Base-by-base conservation (phyloP, 139 green algal genomes). In the Edaphochlamys debaryana region DNA sequence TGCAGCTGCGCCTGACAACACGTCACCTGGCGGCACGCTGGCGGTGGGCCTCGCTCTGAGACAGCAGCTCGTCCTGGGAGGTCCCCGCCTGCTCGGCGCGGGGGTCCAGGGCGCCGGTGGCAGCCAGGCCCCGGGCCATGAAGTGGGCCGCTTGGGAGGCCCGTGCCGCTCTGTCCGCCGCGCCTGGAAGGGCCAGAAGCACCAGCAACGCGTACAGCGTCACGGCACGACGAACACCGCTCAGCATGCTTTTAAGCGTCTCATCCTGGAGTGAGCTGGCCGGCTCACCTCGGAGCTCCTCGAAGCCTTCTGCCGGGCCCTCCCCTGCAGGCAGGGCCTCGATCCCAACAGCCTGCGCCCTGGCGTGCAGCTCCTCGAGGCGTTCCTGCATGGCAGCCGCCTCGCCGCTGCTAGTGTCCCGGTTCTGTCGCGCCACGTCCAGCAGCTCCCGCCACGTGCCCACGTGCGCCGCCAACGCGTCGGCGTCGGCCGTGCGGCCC, bases 381-480 rank as follows among this genome's bases (percentile, higher is more conserved):
- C 76, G 42, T 0, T 32, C 20, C 20, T 30, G 41, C 63, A 82
- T 73, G 62, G 20, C 6, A 2, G 32, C 41, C 9, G 76, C 76
- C n/a, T 82, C 76, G 3, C 23, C 30, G 32, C 76, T 41, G 41
- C 76, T 73, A 13, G 42, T 38, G 42, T 82, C 62, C 19, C 67
- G 62, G 60, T 73, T 73, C 63, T 82, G 67, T 1, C 62, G 62
- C 37, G 76, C 63, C 20, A 66, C 76, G 4, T 82, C 42, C 62
- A 73, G 45, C 22, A 74, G 63, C 60, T 82, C 76, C 17, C 56
- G 38, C 76, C 76, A 82, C 27, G 62, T 82, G 32, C 8, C 38
- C 34, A 82, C 73, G 32, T 73, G 76, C 32, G 73, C 76, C 29
- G 32, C 42, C n/a, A 82, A 63, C n/a, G 62, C 76, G 13, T 82